Conservation (phyloP, 2,329 filamentous ascomycete species). For the Conoideocrella luteorostrata region DNA sequence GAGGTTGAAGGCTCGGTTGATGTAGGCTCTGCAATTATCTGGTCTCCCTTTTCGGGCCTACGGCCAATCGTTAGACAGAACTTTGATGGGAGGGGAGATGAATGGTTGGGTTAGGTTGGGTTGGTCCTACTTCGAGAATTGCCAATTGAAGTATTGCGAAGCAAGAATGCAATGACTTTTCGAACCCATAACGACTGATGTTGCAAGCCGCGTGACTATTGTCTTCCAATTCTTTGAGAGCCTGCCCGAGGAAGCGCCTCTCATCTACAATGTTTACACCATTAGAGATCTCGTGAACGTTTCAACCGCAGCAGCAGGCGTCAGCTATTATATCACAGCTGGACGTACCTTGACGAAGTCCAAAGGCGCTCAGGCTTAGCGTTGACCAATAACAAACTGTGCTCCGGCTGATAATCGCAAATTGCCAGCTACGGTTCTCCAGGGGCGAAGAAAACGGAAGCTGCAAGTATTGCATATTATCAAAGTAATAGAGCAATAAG, state of each 20-base stretch:
- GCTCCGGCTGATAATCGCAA: background rate
- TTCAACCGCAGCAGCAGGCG: too few relatives aligned
- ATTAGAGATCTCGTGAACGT: too few relatives aligned
- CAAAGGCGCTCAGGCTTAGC: background rate
- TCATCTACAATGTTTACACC: too few relatives aligned
- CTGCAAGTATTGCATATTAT: background rate
- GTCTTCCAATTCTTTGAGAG: background rate
- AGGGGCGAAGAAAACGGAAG: background rate
- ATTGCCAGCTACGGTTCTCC: background rate
- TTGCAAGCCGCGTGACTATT: background rate
- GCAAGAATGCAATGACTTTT: background rate
- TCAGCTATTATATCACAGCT: background rate
- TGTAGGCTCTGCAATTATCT: background rate
- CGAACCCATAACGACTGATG: background rate
- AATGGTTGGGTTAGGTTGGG: too few relatives aligned
- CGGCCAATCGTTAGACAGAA: background rate
- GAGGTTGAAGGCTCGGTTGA: background rate
- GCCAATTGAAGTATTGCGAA: conserved; percentile 1
- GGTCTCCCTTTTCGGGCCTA: background rate
- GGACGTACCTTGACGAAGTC: background rate
- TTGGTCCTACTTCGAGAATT: background rate
- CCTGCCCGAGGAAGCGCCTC: too few relatives aligned
- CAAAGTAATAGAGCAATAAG: background rate
- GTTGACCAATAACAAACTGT: background rate
- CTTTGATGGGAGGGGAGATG: background rate